These are phyloP conservation scores for Aspergillus indologenus DNA, from an alignment of 495 filamentous ascomycete species.

Conservation along the genomic window DNA sequence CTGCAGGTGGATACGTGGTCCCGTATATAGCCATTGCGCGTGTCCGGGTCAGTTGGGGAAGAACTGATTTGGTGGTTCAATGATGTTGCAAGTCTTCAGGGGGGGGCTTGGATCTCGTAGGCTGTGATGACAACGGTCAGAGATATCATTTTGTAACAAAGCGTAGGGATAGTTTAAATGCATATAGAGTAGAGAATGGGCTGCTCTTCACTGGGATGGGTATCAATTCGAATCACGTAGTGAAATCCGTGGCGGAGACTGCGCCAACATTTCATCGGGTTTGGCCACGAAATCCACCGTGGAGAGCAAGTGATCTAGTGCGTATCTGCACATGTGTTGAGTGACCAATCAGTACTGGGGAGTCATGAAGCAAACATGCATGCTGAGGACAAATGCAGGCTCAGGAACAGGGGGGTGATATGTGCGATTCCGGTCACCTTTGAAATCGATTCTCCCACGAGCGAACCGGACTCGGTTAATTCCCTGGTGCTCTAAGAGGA, in stretches of 20 bases:
- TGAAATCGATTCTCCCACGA: neutral
- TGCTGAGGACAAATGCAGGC: neutral
- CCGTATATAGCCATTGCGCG: neutral
- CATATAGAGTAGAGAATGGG: no score
- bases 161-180: no score
- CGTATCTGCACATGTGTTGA: neutral
- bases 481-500: neutral
- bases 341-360: neutral
- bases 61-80: no score
- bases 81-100: no score
- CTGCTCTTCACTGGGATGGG: no score
- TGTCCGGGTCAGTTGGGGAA: no score
- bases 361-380: neutral
- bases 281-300: neutral
- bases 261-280: neutral
- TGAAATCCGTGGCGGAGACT: neutral
- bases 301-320: neutral
- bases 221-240: neutral
- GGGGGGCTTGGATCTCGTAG: no score
- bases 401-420: neutral
- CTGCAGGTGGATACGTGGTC: neutral
- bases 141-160: no score
- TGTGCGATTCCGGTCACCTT: neutral
- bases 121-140: no score
- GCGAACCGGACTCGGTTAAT: neutral